Base-by-base conservation (phyloP, 2,329 filamentous ascomycete species). In the Diplodia sapinea region DNA sequence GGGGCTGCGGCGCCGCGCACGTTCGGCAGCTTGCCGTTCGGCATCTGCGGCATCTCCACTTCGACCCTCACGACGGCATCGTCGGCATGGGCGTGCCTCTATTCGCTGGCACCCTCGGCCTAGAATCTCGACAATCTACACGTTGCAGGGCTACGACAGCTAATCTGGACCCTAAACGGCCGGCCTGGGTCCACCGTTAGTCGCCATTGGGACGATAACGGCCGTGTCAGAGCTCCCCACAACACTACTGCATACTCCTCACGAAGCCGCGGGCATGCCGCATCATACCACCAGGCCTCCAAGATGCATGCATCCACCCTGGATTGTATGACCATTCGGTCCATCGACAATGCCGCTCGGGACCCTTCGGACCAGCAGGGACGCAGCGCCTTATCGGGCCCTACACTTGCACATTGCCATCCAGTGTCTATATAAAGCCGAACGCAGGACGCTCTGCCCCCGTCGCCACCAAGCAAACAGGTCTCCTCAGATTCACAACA, bases 1-100 rank as follows among this genome's bases (percentile, higher is more conserved):
- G 59, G 57, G 13, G 59, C 59, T 26, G 43, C 12, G 17, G 29
- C 38, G 56, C 40, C 40, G 40, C 31, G 26, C 13, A 5, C 23
- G n/a, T 11, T 38, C 59, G 59, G 59, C 47, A 23, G n/a, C 5
- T 7, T 38, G 59, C 59, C 59, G 43, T 63, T 47, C 59, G 59
- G 59, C 59, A 63, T 63, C 59, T 51, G 3, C 59, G 59, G 59
- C 59, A 63, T 63, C 43, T 63, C 47, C 59, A 15, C 8, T 3
- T 51, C 59, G 12, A 63, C n/a, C 26, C 15, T 17, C 29, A 51
- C 17, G 3, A 36, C 59, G 59, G 59, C 59, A 63, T 63, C n/a
- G 7, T 63, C 59, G 59, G 59, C 59, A 51, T 29, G 26, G 11
- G 7, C 17, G n/a, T 15, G 17, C 17, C 29, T 20, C 17, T 20